Percentiles rank a stretch among this genome's conserved stretches.
Evolutionary conservation across 2,329 filamentous ascomycete genomes (phyloP).

Genomic region (Cylindrodendrum hubeiense): DNA sequence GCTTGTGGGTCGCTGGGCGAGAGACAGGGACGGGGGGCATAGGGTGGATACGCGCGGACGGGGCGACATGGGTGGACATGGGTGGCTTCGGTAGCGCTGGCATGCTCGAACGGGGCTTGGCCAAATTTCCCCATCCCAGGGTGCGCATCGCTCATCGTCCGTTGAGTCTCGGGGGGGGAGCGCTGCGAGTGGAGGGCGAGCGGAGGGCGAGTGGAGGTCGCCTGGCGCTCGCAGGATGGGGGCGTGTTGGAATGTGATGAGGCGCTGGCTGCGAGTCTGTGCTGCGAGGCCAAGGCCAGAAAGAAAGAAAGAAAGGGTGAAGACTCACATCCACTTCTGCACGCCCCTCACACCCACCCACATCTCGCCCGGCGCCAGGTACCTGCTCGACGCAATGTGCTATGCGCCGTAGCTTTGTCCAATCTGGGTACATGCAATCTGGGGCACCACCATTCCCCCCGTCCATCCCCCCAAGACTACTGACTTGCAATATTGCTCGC

Average conservation of each 20-base stretch:
- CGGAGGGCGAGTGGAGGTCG: not conserved
- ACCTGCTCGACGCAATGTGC: not conserved
- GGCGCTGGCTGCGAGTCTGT: not conserved
- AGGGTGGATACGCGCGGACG: not conserved
- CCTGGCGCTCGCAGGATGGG: not conserved
- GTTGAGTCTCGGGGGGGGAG: slow-evolving; percentile 14
- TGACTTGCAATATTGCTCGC: slow-evolving; percentile 6
- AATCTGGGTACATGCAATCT: slow-evolving; percentile 28
- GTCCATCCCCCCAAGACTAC: slow-evolving; percentile 5
- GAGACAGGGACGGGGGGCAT: slow-evolving; percentile 7
- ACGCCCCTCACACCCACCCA: not conserved
- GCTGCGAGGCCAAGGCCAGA: not conserved
- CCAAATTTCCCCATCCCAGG: slow-evolving; percentile 27
- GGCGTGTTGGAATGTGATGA: not conserved
- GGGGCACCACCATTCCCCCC: slow-evolving; percentile 27
- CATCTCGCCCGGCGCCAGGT: not conserved
- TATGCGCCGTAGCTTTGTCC: slow-evolving; percentile 1
- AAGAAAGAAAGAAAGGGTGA: not conserved
- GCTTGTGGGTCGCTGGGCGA: not conserved
- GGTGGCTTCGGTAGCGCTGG: slow-evolving; percentile 17
- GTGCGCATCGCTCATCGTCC: slow-evolving; percentile 18
- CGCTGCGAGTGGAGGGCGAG: not conserved
- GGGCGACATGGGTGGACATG: slow-evolving; percentile 6
- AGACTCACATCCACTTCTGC: not conserved
- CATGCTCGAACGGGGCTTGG: slow-evolving; percentile 24